These are phyloP conservation scores for Vaccinium darrowii DNA, from an alignment of 148 eudicot species.

Conservation along the genomic window DNA sequence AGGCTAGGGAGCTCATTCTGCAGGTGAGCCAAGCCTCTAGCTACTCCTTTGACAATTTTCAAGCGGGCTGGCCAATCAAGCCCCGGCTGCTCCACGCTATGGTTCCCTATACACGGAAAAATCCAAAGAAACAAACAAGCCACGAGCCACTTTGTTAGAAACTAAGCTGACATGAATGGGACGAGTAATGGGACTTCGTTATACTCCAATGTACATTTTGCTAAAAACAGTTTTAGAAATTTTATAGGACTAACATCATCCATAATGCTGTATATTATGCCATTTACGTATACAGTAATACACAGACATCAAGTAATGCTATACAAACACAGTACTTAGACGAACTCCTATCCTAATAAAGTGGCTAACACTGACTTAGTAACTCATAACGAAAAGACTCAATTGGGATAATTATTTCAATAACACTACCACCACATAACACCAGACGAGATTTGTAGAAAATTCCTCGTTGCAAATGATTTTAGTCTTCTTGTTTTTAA, in stretches of 20 bases:
- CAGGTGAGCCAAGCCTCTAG: constrained; percentile 57
- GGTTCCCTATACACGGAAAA: constrained; percentile 33
- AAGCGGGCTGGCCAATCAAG: constrained; percentile 63
- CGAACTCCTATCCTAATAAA: background rate
- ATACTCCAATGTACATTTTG: background rate
- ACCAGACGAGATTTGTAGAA: background rate
- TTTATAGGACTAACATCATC: background rate
- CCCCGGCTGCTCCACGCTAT: constrained; percentile 26
- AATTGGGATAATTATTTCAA: background rate
- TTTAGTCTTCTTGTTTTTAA: background rate
- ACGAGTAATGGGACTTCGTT: background rate
- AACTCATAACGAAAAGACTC: background rate
- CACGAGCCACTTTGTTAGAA: background rate
- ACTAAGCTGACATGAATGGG: background rate
- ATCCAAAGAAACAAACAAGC: background rate
- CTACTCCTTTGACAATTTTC: constrained; percentile 68
- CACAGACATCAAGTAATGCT: background rate
- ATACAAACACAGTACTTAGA: background rate
- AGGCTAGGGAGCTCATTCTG: constrained; percentile 59
- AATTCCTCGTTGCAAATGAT: background rate
- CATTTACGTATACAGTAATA: background rate
- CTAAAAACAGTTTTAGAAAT: background rate
- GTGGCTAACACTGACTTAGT: background rate
- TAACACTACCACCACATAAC: background rate
- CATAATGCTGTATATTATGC: background rate